phyloP scores from a whole-genome alignment of 1,139 yeast species.

The Candida frijolesensis region DNA sequence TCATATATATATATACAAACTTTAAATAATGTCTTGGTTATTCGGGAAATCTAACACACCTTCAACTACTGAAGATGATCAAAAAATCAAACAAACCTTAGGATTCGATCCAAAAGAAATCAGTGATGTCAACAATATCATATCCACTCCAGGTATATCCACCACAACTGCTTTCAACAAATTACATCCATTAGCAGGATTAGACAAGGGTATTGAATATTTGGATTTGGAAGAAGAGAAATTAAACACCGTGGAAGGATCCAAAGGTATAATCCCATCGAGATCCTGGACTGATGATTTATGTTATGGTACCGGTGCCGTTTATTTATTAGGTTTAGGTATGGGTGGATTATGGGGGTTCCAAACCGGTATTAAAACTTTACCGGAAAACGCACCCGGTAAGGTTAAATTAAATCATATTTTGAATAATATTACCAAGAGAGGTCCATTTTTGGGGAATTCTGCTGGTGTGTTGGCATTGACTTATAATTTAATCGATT shows the following conservation, averaged over 20 bases:
- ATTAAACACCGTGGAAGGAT: constrained; percentile 74
- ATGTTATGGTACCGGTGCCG: constrained; percentile 97
- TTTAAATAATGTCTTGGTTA: constrained; percentile 62
- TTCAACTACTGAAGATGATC: constrained; percentile 17
- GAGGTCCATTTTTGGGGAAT: constrained; percentile 96
- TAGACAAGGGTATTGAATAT: constrained; percentile 86
- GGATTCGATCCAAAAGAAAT: constrained; percentile 74
- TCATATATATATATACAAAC: not conserved
- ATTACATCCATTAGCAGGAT: constrained; percentile 92
- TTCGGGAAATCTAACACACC: constrained; percentile 47
- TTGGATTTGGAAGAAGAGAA: constrained; percentile 84
- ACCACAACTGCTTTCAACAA: constrained; percentile 32
- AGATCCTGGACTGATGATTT: constrained; percentile 97
- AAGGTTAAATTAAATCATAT: constrained; percentile 85
- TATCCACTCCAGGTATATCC: constrained; percentile 62
- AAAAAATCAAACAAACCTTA: constrained; percentile 39
- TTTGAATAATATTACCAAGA: constrained; percentile 86
- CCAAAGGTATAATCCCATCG: constrained; percentile 88
- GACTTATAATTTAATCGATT: constrained; percentile 82
- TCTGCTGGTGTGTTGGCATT: constrained; percentile 93
- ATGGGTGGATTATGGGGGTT: constrained; percentile 88
- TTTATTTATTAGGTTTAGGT: constrained; percentile 77
- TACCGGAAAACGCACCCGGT: constrained; percentile 73
- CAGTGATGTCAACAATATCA: constrained; percentile 62
- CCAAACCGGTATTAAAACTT: constrained; percentile 76